phyloP scores from a whole-genome alignment of 305 asterid genomes.

The Solanum hybrid region DNA sequence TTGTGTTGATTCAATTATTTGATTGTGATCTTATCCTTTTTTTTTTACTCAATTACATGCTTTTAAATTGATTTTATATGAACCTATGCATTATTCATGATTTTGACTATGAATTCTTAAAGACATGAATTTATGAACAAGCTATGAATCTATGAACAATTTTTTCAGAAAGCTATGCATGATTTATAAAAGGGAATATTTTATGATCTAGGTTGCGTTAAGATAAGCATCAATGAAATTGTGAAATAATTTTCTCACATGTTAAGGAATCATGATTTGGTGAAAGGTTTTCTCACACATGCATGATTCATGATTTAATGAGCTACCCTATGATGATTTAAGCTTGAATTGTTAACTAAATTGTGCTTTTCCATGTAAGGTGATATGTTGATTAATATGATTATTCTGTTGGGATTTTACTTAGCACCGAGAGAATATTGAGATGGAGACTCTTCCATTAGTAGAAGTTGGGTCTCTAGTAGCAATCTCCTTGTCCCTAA shows the following conservation, averaged over 20 bases:
- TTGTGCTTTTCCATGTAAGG: not conserved
- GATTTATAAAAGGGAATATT: not conserved
- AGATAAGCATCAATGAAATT: not conserved
- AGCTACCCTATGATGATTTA: not conserved
- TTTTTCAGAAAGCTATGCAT: not conserved
- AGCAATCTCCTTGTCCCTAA: not conserved
- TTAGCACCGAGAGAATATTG: not conserved
- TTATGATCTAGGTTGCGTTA: not conserved
- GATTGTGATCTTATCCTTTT: not conserved
- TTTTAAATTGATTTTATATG: not conserved
- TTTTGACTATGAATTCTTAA: not conserved
- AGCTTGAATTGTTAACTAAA: not conserved
- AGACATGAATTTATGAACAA: not conserved
- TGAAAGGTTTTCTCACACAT: not conserved
- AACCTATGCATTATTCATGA: not conserved
- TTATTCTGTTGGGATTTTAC: not conserved
- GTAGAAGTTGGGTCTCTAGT: no score
- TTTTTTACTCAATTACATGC: not conserved
- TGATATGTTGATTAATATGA: not conserved
- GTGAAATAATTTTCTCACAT: not conserved
- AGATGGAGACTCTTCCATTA: not conserved
- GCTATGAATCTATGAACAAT: not conserved
- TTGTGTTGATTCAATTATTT: not conserved
- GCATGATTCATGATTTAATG: not conserved
- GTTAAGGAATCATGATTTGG: not conserved